These are phyloP conservation scores for Mucor ambiguus DNA, from an alignment of 371 early-diverging fungal species.

Conservation along the genomic window DNA sequence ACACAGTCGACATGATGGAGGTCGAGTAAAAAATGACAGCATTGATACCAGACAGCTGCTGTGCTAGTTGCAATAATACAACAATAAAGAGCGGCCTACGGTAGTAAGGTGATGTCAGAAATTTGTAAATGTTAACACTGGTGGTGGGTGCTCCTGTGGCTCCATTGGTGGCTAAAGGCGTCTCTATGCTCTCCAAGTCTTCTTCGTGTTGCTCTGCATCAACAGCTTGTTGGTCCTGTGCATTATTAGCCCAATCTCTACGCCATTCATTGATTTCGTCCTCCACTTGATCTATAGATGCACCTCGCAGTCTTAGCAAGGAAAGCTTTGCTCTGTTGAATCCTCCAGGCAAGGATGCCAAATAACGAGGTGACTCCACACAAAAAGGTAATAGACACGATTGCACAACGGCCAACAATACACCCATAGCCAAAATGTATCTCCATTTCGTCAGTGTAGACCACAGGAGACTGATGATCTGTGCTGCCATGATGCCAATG, in stretches of 20 bases:
- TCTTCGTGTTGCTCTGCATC: conserved; percentile 14
- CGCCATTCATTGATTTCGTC: conserved; percentile 70
- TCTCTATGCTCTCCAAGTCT: background rate
- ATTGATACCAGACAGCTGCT: conserved; percentile 95
- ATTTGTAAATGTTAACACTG: conserved; percentile 40
- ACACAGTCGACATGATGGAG: conserved; percentile 68
- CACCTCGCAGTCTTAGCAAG: conserved; percentile 60
- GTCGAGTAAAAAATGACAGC: conserved; percentile 90
- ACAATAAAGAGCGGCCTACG: conserved; percentile 67
- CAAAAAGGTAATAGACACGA: conserved; percentile 65
- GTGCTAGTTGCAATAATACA: conserved; percentile 75
- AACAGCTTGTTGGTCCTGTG: conserved; percentile 1
- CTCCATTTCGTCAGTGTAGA: conserved; percentile 70
- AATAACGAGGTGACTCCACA: conserved; percentile 80
- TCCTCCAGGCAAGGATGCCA: conserved; percentile 58
- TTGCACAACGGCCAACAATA: conserved; percentile 66
- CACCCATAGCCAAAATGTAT: conserved; percentile 58
- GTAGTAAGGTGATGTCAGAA: conserved; percentile 50
- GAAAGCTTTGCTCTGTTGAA: conserved; percentile 56
- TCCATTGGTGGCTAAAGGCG: background rate
- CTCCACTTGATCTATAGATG: conserved; percentile 53
- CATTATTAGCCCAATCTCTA: conserved; percentile 39
- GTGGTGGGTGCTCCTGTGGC: background rate
- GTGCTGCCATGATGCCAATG: conserved; percentile 76
- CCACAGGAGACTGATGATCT: conserved; percentile 63